phyloP scores from a whole-genome alignment of 2,329 filamentous ascomycete genomes.

The Aureobasidium musti region DNA sequence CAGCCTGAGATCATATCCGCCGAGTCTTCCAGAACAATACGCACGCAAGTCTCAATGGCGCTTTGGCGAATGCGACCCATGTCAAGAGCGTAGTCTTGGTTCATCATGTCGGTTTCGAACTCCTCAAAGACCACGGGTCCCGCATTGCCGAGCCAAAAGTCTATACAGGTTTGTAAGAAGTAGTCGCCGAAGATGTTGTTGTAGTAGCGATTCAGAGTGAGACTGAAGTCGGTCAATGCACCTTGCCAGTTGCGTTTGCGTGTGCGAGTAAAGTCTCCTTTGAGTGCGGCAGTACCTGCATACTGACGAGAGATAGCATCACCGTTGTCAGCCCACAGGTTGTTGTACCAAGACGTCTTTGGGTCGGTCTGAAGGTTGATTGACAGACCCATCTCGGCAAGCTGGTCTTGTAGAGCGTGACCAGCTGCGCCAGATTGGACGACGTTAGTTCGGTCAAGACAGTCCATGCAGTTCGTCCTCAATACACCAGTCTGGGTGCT shows the following conservation, averaged over 20 bases:
- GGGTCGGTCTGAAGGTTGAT: constrained; percentile 75
- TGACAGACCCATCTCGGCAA: constrained; percentile 73
- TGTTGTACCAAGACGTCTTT: constrained; percentile 90
- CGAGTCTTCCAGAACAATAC: constrained; percentile 78
- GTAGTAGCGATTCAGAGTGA: constrained; percentile 78
- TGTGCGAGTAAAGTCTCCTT: constrained; percentile 94
- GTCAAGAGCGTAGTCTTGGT: constrained; percentile 85
- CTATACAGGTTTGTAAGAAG: constrained; percentile 92
- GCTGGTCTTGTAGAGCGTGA: constrained; percentile 75
- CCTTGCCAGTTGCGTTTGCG: constrained; percentile 87
- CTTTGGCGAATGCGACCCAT: constrained; percentile 80
- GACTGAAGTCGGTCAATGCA: constrained; percentile 83
- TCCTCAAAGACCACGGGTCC: constrained; percentile 85
- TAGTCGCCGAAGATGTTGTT: constrained; percentile 97
- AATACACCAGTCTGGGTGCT: constrained; percentile 70
- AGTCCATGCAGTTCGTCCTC: constrained; percentile 99
- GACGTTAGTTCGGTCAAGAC: constrained; percentile 92
- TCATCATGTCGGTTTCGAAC: constrained; percentile 92
- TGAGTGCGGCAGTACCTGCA: constrained; percentile 90
- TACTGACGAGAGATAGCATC: constrained; percentile 96
- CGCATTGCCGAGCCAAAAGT: constrained; percentile 89
- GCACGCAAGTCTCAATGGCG: constrained; percentile 85
- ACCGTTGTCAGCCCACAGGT: constrained; percentile 94
- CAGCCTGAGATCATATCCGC: constrained; percentile 89
- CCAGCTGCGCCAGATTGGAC: constrained; percentile 90